Evolutionary conservation across 441 rosid genomes (phyloP).

Genomic region (Pelargonium citronellum): DNA sequence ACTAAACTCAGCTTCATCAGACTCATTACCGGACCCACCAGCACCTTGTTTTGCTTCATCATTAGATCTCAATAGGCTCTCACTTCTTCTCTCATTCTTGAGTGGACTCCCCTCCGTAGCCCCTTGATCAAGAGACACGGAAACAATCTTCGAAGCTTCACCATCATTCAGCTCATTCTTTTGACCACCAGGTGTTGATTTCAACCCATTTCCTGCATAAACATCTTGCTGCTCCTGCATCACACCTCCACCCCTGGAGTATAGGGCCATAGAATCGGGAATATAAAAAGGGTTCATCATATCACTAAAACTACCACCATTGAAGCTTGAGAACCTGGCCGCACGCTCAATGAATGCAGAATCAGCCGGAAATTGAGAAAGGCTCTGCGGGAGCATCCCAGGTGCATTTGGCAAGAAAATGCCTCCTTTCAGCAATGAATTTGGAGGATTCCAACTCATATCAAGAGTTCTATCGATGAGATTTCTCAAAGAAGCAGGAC

Average conservation of each 20-base stretch:
- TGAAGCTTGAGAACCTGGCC: slow-evolving; percentile 79
- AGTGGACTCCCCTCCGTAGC: slow-evolving; percentile 36
- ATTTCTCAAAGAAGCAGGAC: slow-evolving; percentile 36
- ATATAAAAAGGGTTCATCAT: slow-evolving; percentile 56
- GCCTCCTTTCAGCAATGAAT: slow-evolving; percentile 55
- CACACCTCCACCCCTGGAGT: slow-evolving; percentile 44
- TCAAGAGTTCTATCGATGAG: slow-evolving; percentile 26
- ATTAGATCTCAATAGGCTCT: slow-evolving; percentile 42
- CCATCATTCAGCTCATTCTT: slow-evolving; percentile 35
- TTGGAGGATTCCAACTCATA: slow-evolving; percentile 64
- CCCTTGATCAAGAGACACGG: slow-evolving; percentile 35
- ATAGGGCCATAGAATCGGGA: slow-evolving; percentile 53
- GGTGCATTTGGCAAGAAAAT: slow-evolving; percentile 46
- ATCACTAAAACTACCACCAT: slow-evolving; percentile 66
- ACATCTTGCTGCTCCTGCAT: slow-evolving; percentile 47
- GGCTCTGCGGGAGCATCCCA: slow-evolving; percentile 57
- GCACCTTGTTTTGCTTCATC: slow-evolving; percentile 54
- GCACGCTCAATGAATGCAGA: slow-evolving; percentile 92
- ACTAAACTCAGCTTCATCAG: slow-evolving; percentile 79
- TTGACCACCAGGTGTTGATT: slow-evolving; percentile 25
- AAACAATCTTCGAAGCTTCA: slow-evolving; percentile 51
- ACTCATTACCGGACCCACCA: slow-evolving; percentile 65
- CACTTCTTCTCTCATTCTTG: slow-evolving; percentile 42
- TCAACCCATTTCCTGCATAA: slow-evolving; percentile 32
- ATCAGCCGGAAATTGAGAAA: slow-evolving; percentile 86